Base-by-base conservation (phyloP, 306 rosid species). In the Acacia acuminata region DNA sequence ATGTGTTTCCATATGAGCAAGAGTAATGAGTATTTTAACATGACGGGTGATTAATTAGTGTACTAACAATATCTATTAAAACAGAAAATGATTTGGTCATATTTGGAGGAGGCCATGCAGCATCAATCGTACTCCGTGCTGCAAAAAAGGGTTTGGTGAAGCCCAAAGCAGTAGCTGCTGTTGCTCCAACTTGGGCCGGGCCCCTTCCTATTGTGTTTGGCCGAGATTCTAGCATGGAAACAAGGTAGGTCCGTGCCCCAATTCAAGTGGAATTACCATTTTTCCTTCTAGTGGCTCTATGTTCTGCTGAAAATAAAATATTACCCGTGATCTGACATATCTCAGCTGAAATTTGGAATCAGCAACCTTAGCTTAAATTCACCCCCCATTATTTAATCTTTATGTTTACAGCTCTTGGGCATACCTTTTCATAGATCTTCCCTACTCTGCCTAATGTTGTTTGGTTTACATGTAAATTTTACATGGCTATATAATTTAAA, bases 121-220 rank as follows among this genome's bases (percentile, higher is more conserved):
- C 97, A 56, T 85, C 94, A 73, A 71, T 91, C 66, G 90, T 87
- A 34, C 53, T 89, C 65, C 94, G 94, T 79, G 99, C 99, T 40
- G 96, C 92, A 7, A 93, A 92, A 83, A 89, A 80, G 82, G 97
- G 97, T 82, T 82, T 90, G 50, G 85, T 95, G 84, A 93, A 92
- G 79, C 94, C 98, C 71, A 87, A 85, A 87, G 99, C 92, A 34
- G 82, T 95, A 77, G 99, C 97, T 38, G 98, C 96, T 55, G 84
- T 93, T 83, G 99, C 98, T 81, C 97, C 98, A 47, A 95, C 98
- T 48, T 95, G 99, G 98, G 92, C 97, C 61, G 99, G 98, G 56
- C 99, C 99, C 77, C 99, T 95, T 85, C 98, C 97, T 67, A 93
- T 95, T 47, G 99, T 95, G 71, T 95, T 95, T 73, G 98, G 98